Evolutionary conservation across 208 protist genomes (phyloP), one percentile per base, ranked within the genome.

Genomic region (Porcisia deanei): DNA sequence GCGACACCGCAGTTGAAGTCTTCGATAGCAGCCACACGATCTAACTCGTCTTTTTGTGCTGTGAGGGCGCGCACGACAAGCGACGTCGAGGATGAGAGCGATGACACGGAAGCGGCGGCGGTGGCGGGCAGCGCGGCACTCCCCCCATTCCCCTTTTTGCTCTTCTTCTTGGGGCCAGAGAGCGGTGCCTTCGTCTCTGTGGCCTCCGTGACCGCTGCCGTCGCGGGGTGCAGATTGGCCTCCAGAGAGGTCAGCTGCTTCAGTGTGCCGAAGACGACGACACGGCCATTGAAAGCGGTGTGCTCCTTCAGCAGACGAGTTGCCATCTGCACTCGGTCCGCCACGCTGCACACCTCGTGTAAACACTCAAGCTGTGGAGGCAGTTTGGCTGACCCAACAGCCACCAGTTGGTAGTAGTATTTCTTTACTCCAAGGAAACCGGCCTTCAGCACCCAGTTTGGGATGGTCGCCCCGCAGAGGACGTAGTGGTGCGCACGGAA

Each of bases 341-440:
- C 63, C 37, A 82, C 41, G 3, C 73, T 75, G 76, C 91, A 96
- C 49, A 49, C 68, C 60, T 92, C 79, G 25, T 77, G 63, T 69
- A 87, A 90, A 76, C 87, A 94, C 70, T 93, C 83, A 16, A 97
- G 83, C 54, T 84, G 76, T 34, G 82, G 72, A 45, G 91, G 91
- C 75, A 97, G 82, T 79, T 97, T 97, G 30, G 80, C 84, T 60
- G 80, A 89, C 14, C 93, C 94, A 3, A 91, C 85, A 14, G 82
- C 75, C 0, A 97, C 88, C 58, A 97, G 89, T 72, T 92, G 88
- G 81, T 97, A 97, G 86, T 96, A 94, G 85, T 94, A 97, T 85
- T 97, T 97, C 82, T 97, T 97, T 71, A 94, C 88, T 16, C 94
- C 94, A 55, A 97, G 86, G 76, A 97, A 97, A 10, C 94, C 91